Evolutionary conservation across 2,329 filamentous ascomycete species (phyloP), one percentile per base, ranked within the genome.

Genomic region (Venturia nashicola): DNA sequence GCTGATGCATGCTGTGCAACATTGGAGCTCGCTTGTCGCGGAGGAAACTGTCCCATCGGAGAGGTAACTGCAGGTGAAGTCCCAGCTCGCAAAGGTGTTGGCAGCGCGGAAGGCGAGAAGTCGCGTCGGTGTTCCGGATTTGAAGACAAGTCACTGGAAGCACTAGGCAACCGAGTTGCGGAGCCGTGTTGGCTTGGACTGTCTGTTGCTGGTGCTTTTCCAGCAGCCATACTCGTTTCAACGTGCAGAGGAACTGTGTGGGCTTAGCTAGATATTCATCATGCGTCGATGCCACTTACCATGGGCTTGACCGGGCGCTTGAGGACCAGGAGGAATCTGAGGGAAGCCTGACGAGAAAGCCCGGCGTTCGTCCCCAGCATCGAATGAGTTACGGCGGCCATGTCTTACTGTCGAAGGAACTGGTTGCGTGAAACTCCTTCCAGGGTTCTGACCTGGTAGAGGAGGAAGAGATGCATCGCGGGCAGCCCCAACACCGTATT

Each of bases 71-170:
- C 73, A 32, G 77, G 73, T 32, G 76, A 76, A 16, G 73, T 68
- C 64, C 76, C 74, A 63, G 77, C 77, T 59, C 76, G 74, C 9
- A 83, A 73, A 4, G 80, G 81, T 6, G 75, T 76, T 23, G 80
- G 80, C 65, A 80, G 73, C 5, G 81, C 81, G 46, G 81, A 79
- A 5, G 81, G 80, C 43, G 78, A 81, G 69, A 79, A 83, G 68
- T 83, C 79, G 54, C 77, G 73, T 59, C 76, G 74, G 46, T 73
- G 72, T 63, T 77, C 75, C 61, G 72, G 74, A 64, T 75, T 72
- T 18, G 61, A 65, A 14, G 69, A 67, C 27, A 44, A 43, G 55
- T 57, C 32, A 57, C 59, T 72, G 8, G 71, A 67, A 46, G 65
- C 68, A 63, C 69, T 70, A 42, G 70, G 60, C 55, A 72, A 71